Conservation (phyloP, 129 eudicot species). For the Chrysanthemum lavandulifolium region DNA sequence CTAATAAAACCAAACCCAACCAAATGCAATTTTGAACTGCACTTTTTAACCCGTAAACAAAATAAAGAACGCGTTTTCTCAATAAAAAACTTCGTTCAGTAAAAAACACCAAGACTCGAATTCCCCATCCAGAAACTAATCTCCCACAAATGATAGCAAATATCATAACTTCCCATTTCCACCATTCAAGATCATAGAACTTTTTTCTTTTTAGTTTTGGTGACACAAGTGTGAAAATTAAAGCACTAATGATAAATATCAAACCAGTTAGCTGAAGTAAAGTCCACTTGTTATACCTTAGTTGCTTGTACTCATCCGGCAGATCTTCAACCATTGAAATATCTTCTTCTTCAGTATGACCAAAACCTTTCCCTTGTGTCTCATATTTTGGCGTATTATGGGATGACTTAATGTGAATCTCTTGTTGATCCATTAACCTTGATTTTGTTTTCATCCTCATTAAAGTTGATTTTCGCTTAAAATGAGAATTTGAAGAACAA, state of each 20-base stretch:
- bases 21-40: constrained; percentile 54
- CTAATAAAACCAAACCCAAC: constrained; percentile 38
- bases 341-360: constrained; percentile 45
- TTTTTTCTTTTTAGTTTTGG: constrained; percentile 17
- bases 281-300: constrained; percentile 51
- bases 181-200: constrained; percentile 39
- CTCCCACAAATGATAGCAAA: constrained; percentile 67
- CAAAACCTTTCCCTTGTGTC: constrained; percentile 35
- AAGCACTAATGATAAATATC: constrained; percentile 36
- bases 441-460: constrained; percentile 60
- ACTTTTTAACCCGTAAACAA: constrained; percentile 46
- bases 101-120: constrained; percentile 49
- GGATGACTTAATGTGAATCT: constrained; percentile 20
- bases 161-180: constrained; percentile 76
- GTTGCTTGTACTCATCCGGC: constrained; percentile 62
- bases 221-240: constrained; percentile 54
- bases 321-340: constrained; percentile 52
- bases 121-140: constrained; percentile 70
- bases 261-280: constrained; percentile 51
- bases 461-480: constrained; percentile 40
- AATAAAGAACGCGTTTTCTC: constrained; percentile 69
- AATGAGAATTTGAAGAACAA: constrained; percentile 48
- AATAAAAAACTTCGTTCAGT: constrained; percentile 56
- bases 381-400: constrained; percentile 40
- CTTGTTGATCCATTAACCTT: constrained; percentile 59